Evolutionary conservation across 805 yeast genomes (phyloP).

Genomic region (Ogataea ganodermae): DNA sequence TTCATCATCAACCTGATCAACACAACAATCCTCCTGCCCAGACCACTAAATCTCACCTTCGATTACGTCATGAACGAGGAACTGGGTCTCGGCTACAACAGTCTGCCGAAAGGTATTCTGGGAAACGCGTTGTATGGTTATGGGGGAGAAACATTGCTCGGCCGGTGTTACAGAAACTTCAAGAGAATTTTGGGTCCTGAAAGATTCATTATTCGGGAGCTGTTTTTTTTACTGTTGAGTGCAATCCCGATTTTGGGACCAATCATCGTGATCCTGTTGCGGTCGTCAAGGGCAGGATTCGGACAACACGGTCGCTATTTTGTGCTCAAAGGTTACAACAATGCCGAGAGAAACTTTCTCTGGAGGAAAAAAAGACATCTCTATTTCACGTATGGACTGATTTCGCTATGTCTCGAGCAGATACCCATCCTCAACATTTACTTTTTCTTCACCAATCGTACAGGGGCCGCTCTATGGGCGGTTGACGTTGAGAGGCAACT

Average conservation of each 20-base stretch:
- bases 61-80: slow-evolving; percentile 33
- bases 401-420: slow-evolving; percentile 51
- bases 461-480: slow-evolving; percentile 71
- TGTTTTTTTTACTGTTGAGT: slow-evolving; percentile 41
- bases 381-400: slow-evolving; percentile 53
- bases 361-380: slow-evolving; percentile 36
- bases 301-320: slow-evolving; percentile 58
- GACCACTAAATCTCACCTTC: slow-evolving; percentile 33
- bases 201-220: slow-evolving; percentile 40
- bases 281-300: slow-evolving; percentile 57
- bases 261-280: slow-evolving; percentile 46
- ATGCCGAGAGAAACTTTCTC: slow-evolving; percentile 41
- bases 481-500: slow-evolving; percentile 37
- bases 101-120: slow-evolving; percentile 28
- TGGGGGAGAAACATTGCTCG: slow-evolving; percentile 31
- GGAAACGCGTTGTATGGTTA: slow-evolving; percentile 27
- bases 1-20: slow-evolving; percentile 34
- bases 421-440: slow-evolving; percentile 55
- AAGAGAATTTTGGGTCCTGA: slow-evolving; percentile 39
- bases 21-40: slow-evolving; percentile 34
- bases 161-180: slow-evolving; percentile 21
- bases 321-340: slow-evolving; percentile 51
- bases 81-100: slow-evolving; percentile 22
- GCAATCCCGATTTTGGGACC: slow-evolving; percentile 64
- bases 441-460: slow-evolving; percentile 57